phyloP scores from a whole-genome alignment of 129 eudicot genomes.

The Tagetes patula region DNA sequence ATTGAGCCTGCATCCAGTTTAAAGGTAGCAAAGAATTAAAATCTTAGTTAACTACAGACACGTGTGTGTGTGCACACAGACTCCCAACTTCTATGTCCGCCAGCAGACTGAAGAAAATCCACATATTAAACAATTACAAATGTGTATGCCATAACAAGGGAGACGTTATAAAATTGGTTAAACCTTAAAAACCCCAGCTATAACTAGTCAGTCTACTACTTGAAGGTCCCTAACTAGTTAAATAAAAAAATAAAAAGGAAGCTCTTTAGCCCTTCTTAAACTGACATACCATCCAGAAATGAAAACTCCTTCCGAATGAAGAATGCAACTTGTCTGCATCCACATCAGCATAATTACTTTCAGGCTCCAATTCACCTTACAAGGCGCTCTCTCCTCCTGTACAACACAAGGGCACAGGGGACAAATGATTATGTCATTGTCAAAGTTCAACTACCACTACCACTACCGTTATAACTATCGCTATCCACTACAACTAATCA shows the following conservation, averaged over 20 bases:
- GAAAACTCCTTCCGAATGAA: conserved; percentile 29
- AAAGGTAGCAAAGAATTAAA: background rate
- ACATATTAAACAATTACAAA: background rate
- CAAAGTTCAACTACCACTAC: conserved; percentile 74
- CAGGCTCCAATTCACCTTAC: conserved; percentile 47
- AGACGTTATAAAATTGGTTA: background rate
- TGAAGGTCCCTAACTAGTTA: conserved; percentile 14
- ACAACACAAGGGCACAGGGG: conserved; percentile 86
- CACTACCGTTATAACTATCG: conserved; percentile 34
- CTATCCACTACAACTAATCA: conserved; percentile 48
- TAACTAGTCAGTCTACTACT: conserved; percentile 9
- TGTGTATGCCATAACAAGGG: background rate
- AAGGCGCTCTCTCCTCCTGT: conserved; percentile 64
- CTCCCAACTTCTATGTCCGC: background rate
- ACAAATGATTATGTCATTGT: conserved; percentile 78
- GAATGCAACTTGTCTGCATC: conserved; percentile 35
- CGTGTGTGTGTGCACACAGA: background rate
- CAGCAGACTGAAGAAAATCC: background rate
- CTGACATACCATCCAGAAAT: conserved; percentile 47
- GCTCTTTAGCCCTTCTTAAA: conserved; percentile 25
- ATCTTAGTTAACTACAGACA: background rate
- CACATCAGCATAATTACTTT: conserved; percentile 38
- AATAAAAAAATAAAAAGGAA: background rate
- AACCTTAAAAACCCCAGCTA: conserved; percentile 8
- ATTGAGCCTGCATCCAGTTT: background rate